Evolutionary conservation across 441 rosid genomes (phyloP).

Genomic region (Euphorbia neoarborescens): DNA sequence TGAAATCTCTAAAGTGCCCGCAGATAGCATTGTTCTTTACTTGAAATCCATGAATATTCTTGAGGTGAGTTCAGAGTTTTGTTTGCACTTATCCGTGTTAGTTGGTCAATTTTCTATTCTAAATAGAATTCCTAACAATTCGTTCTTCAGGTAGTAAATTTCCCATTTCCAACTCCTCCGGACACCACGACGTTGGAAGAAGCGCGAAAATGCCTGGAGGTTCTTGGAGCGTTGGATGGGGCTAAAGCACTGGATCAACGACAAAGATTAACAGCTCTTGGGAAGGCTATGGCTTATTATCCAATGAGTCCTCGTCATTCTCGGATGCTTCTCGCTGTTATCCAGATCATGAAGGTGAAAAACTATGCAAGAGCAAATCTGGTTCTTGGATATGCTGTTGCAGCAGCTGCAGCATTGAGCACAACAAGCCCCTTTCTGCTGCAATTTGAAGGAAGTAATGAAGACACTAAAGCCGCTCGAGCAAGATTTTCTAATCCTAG

Average conservation of each 20-base stretch:
- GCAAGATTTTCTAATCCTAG: constrained; percentile 61
- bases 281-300: constrained; percentile 75
- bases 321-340: constrained; percentile 75
- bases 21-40: constrained; percentile 74
- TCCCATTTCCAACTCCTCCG: constrained; percentile 88
- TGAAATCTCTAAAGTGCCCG: constrained; percentile 75
- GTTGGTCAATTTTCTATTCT: neutral
- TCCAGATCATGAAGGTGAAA: constrained; percentile 43
- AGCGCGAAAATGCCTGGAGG: constrained; percentile 61
- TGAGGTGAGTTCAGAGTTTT: constrained; percentile 40
- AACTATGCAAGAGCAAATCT: constrained; percentile 49
- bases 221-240: constrained; percentile 64
- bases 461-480: constrained; percentile 34
- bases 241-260: constrained; percentile 52
- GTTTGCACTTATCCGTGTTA: neutral
- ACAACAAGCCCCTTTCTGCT: constrained; percentile 50
- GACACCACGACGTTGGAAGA: constrained; percentile 47
- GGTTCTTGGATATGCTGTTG: constrained; percentile 54
- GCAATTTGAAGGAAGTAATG: constrained; percentile 40
- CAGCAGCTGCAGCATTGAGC: constrained; percentile 55
- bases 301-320: constrained; percentile 93
- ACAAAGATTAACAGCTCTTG: constrained; percentile 60
- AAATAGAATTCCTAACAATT: neutral
- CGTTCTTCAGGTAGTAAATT: constrained; percentile 52
- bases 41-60: constrained; percentile 77